phyloP scores from a whole-genome alignment of 345 rosid species.

The Rhodomyrtus tomentosa region DNA sequence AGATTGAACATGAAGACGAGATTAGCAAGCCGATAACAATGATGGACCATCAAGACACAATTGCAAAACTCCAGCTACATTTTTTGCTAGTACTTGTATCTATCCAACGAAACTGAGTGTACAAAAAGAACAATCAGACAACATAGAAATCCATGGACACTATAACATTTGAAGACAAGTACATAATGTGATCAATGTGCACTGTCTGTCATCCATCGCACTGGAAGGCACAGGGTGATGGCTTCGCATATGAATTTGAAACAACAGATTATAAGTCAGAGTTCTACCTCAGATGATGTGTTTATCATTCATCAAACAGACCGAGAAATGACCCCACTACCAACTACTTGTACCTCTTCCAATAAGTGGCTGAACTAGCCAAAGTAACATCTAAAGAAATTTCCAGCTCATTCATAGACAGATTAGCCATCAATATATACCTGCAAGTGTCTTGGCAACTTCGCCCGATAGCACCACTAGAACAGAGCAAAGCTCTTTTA shows the following conservation, averaged over 20 bases:
- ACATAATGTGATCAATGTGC: neutral
- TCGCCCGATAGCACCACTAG: constrained; percentile 67
- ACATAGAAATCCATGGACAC: neutral
- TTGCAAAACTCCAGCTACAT: neutral
- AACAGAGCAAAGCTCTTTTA: constrained; percentile 95
- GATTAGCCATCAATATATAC: constrained; percentile 15
- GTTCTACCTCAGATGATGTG: neutral
- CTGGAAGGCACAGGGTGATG: neutral
- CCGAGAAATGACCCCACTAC: neutral
- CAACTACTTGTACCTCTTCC: neutral
- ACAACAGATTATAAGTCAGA: neutral
- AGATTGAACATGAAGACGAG: neutral
- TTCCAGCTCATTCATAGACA: neutral
- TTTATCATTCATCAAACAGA: neutral
- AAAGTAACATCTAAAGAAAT: neutral
- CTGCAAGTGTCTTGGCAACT: constrained; percentile 72
- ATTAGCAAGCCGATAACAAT: neutral
- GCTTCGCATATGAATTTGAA: neutral
- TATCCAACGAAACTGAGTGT: neutral
- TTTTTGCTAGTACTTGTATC: neutral
- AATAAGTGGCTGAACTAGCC: neutral
- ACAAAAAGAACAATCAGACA: neutral
- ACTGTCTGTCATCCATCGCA: neutral
- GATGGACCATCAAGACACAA: neutral
- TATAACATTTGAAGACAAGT: neutral